These are phyloP conservation scores for Microdochium trichocladiopsis DNA, from an alignment of 2,329 filamentous ascomycete species.

Conservation along the genomic window DNA sequence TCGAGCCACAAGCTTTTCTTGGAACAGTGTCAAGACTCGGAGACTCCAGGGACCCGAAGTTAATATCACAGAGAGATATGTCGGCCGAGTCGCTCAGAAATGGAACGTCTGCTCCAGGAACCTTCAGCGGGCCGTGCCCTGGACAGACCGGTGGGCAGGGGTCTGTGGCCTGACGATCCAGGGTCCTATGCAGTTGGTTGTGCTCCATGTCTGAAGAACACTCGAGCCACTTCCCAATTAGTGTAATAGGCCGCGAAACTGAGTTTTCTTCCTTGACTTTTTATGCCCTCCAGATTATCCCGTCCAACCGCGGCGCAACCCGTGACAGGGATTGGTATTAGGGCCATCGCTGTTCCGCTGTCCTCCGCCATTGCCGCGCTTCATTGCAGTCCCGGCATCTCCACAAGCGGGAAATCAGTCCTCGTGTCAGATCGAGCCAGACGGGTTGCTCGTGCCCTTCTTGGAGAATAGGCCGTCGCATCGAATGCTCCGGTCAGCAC, in stretches of 20 bases:
- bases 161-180: background rate
- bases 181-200: background rate
- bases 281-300: background rate
- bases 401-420: no score
- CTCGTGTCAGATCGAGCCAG: no score
- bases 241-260: background rate
- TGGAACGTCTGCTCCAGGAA: no score
- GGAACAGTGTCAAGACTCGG: no score
- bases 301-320: background rate
- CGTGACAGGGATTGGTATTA: background rate
- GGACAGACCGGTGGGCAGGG: background rate
- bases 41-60: no score
- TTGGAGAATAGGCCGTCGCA: no score
- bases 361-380: no score
- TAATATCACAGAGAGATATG: no score
- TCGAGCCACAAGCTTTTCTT: background rate
- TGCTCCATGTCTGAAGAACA: background rate
- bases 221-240: background rate
- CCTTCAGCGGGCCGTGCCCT: background rate
- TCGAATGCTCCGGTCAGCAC: no score
- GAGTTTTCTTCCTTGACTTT: background rate
- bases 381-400: no score
- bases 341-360: background rate
- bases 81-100: no score
- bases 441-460: no score